These are phyloP conservation scores for Neoarthrinium moseri DNA, from an alignment of 2,329 filamentous ascomycete genomes.

Conservation along the genomic window DNA sequence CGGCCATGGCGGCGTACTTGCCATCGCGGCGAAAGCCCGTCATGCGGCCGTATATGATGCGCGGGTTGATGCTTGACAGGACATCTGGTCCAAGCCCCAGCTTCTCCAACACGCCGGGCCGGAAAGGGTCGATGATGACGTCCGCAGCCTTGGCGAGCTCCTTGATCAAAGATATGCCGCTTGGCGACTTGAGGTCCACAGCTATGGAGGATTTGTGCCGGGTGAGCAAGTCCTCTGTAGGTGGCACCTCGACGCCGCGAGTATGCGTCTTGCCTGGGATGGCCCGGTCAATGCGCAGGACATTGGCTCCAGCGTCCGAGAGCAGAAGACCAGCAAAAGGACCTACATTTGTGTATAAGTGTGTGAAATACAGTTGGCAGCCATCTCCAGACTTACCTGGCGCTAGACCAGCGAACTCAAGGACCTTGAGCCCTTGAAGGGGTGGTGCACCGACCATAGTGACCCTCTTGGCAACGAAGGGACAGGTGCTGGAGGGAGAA, in stretches of 20 bases:
- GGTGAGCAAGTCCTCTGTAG: conserved; percentile 70
- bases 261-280: conserved; percentile 40
- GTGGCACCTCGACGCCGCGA: conserved; percentile 29
- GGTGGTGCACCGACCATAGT: conserved; percentile 38
- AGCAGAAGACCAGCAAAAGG: conserved; percentile 88
- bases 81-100: conserved; percentile 73
- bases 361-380: neutral
- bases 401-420: conserved; percentile 61
- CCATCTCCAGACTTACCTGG: conserved; percentile 47
- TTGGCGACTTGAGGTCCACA: conserved; percentile 71
- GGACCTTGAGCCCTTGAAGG: conserved; percentile 52
- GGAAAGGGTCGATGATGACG: conserved; percentile 89
- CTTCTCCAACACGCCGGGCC: conserved; percentile 85
- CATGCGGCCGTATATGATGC: conserved; percentile 80
- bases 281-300: conserved; percentile 79
- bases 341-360: conserved; percentile 44
- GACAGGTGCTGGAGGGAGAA: too few relatives aligned
- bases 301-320: conserved; percentile 83
- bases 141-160: conserved; percentile 64
- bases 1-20: conserved; percentile 82
- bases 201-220: conserved; percentile 79
- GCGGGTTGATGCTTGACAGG: conserved; percentile 66
- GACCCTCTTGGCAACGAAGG: too few relatives aligned
- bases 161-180: conserved; percentile 65
- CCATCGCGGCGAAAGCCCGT: conserved; percentile 89